These are phyloP conservation scores for Schizophyllum amplum DNA, from an alignment of 1,284 basidiomycete genomes.

Conservation along the genomic window DNA sequence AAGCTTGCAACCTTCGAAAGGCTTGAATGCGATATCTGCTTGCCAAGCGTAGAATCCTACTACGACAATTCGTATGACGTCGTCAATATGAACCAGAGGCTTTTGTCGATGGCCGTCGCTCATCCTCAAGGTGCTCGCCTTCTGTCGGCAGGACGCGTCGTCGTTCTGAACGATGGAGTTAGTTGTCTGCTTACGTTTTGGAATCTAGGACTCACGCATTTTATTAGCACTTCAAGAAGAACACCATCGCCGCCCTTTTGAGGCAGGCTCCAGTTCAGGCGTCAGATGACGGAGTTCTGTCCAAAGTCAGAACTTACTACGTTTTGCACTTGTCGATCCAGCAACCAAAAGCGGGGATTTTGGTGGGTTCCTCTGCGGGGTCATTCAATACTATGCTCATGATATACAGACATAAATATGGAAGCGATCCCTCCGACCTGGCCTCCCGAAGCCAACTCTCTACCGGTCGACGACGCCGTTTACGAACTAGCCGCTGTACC, in stretches of 20 bases:
- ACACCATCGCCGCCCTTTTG: conserved; percentile 70
- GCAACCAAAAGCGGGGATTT: conserved; percentile 47
- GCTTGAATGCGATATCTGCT: conserved; percentile 64
- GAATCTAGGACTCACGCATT: neutral
- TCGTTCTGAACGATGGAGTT: conserved; percentile 80
- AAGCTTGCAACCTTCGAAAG: conserved; percentile 58
- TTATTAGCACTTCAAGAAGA: conserved; percentile 67
- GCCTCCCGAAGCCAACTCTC: conserved; percentile 49
- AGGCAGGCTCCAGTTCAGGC: conserved; percentile 51
- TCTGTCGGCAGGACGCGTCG: conserved; percentile 69
- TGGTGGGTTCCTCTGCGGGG: conserved; percentile 41
- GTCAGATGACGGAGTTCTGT: conserved; percentile 36
- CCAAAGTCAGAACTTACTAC: conserved; percentile 46
- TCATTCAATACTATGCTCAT: conserved; percentile 1
- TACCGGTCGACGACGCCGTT: conserved; percentile 43
- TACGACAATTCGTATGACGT: conserved; percentile 75
- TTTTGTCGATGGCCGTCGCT: conserved; percentile 59
- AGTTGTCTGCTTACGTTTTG: conserved; percentile 18
- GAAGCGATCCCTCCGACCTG: conserved; percentile 64
- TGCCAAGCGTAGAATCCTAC: conserved; percentile 62
- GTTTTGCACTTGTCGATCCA: conserved; percentile 73
- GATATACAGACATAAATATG: conserved; percentile 49
- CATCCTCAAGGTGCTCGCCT: conserved; percentile 66
- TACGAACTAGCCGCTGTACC: conserved; percentile 72
- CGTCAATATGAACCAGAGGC: conserved; percentile 54